Conservation (phyloP, 306 rosid species). For the Crotalaria pallida region DNA sequence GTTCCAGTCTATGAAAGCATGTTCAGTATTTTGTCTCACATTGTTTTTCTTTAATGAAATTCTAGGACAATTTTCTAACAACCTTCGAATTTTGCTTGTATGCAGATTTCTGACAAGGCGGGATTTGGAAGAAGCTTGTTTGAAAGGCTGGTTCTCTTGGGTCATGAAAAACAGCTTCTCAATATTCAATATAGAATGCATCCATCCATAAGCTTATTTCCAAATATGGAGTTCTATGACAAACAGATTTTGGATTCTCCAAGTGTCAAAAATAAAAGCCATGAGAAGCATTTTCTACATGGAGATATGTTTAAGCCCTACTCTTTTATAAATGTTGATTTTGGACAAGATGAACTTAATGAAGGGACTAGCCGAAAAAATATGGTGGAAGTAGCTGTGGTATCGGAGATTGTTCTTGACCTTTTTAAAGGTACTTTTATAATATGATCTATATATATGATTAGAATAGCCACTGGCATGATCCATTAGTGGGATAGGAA, state of each 20-base stretch:
- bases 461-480: too few species aligned
- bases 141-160: constrained; percentile 36
- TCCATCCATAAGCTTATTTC: constrained; percentile 36
- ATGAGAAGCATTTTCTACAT: constrained; percentile 25
- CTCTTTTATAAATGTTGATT: constrained; percentile 37
- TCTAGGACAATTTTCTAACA: neutral
- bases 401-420: constrained; percentile 21
- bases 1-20: constrained; percentile 15
- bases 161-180: constrained; percentile 32
- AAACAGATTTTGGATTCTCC: constrained; percentile 29
- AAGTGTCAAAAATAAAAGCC: constrained; percentile 16
- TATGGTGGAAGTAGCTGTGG: constrained; percentile 41
- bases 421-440: constrained; percentile 27
- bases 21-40: neutral
- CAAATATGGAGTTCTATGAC: constrained; percentile 33
- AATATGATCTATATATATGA: neutral
- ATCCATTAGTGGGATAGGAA: too few species aligned
- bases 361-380: constrained; percentile 29
- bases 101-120: constrained; percentile 31
- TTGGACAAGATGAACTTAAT: constrained; percentile 28
- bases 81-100: neutral
- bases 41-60: neutral
- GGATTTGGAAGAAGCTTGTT: constrained; percentile 38
- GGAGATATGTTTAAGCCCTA: constrained; percentile 32
- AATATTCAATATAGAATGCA: constrained; percentile 44